Percentiles rank a stretch among this genome's conserved stretches.
Conservation (phyloP, 202 grass and related monocot species). For the Eragrostis tef region DNA sequence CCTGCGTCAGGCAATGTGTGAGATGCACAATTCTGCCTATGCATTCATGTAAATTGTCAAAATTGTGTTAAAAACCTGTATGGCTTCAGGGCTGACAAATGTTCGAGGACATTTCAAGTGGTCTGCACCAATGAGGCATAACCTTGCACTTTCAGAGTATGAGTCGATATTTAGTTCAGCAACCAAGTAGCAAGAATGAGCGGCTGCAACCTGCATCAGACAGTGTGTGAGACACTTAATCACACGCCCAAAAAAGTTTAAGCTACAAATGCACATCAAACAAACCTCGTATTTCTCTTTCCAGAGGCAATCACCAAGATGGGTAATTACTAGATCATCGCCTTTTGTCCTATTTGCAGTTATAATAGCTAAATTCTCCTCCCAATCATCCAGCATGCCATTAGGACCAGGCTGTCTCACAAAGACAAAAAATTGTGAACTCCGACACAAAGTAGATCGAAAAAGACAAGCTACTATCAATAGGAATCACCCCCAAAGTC, state of each 20-base stretch:
- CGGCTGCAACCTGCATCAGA: slow-evolving; percentile 79
- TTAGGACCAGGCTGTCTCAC: slow-evolving; percentile 53
- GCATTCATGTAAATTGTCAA: too few relatives aligned
- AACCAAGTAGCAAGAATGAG: slow-evolving; percentile 95
- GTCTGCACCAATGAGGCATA: slow-evolving; percentile 91
- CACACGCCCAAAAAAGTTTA: slow-evolving; percentile 10
- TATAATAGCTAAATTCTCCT: slow-evolving; percentile 98
- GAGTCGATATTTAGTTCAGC: slow-evolving; percentile 89
- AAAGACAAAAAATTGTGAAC: slow-evolving; percentile 42
- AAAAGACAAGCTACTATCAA: slow-evolving; percentile 5
- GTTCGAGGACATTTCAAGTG: slow-evolving; percentile 96
- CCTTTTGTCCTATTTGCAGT: slow-evolving; percentile 94
- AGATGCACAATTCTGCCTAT: neutral
- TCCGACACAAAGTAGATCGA: slow-evolving; percentile 1
- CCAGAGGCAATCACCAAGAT: slow-evolving; percentile 98
- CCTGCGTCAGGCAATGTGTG: slow-evolving; percentile 56
- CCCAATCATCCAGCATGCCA: slow-evolving; percentile 97
- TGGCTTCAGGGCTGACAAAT: slow-evolving; percentile 82
- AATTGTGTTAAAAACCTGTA: slow-evolving; percentile 59
- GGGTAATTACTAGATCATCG: slow-evolving; percentile 89
- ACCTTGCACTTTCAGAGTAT: slow-evolving; percentile 84
- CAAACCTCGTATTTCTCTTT: slow-evolving; percentile 92
- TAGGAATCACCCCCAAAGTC: neutral
- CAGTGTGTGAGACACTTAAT: slow-evolving; percentile 39
- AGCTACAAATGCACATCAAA: slow-evolving; percentile 50